These are phyloP conservation scores for Phylloporus scabripes DNA, from an alignment of 768 basidiomycete genomes.

Conservation along the genomic window DNA sequence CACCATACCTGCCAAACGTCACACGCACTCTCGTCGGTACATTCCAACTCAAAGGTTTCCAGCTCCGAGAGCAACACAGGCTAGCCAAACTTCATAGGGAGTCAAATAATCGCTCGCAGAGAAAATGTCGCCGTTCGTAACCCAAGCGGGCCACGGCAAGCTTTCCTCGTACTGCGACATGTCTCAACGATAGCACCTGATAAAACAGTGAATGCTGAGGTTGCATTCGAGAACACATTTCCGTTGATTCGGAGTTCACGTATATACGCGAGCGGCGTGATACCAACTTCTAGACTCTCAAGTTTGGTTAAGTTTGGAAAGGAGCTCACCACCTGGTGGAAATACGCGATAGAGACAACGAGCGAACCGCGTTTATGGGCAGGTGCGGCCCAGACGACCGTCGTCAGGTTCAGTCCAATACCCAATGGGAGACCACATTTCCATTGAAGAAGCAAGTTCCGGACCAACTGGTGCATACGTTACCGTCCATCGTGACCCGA, in stretches of 20 bases:
- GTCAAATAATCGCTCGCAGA: constrained; percentile 11
- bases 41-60: constrained; percentile 12
- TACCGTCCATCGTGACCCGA: constrained; percentile 9
- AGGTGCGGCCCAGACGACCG: constrained; percentile 21
- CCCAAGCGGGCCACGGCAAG: constrained; percentile 7
- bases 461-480: constrained; percentile 17
- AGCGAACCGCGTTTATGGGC: constrained; percentile 5
- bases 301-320: constrained; percentile 19
- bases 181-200: constrained; percentile 11
- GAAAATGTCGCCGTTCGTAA: constrained; percentile 8
- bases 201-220: constrained; percentile 14
- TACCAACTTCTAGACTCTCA: constrained; percentile 5
- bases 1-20: constrained; percentile 6
- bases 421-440: constrained; percentile 10
- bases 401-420: constrained; percentile 13
- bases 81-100: constrained; percentile 4
- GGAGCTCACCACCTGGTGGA: constrained; percentile 16
- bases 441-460: constrained; percentile 16
- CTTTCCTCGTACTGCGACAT: constrained; percentile 11
- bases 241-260: constrained; percentile 11
- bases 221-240: constrained; percentile 7
- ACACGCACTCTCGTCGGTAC: constrained; percentile 4
- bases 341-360: constrained; percentile 11
- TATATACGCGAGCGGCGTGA: constrained; percentile 11
- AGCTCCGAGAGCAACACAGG: constrained; percentile 8